Conservation (phyloP, 305 asterid genomes). For the Fraxinus paxiana region DNA sequence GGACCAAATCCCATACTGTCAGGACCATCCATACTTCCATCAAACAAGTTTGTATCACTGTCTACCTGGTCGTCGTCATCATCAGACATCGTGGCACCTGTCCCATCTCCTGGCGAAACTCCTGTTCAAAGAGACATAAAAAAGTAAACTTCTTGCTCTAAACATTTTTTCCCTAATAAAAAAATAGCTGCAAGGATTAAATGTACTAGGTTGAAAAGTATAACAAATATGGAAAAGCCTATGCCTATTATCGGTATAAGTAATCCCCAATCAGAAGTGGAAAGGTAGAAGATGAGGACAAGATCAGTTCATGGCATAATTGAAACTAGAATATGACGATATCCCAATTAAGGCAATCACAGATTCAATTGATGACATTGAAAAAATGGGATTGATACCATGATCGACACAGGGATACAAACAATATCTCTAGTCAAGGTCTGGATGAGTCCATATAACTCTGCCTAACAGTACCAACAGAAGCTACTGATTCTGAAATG, state of each 20-base stretch:
- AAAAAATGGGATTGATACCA: not conserved
- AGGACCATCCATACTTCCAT: slow-evolving; percentile 41
- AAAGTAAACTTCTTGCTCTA: slow-evolving; percentile 3
- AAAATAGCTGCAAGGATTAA: too few species aligned
- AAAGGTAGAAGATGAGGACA: too few species aligned
- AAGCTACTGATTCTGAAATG: not conserved
- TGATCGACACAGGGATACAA: not conserved
- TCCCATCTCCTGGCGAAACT: slow-evolving; percentile 61
- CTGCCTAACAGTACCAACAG: not conserved
- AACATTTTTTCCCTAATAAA: not conserved
- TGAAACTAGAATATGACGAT: too few species aligned
- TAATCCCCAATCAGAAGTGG: too few species aligned
- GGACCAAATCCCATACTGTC: slow-evolving; percentile 56
- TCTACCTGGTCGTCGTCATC: slow-evolving; percentile 55
- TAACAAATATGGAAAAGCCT: too few species aligned
- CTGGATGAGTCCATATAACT: not conserved
- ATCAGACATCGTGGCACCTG: slow-evolving; percentile 61
- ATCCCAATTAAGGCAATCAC: too few species aligned
- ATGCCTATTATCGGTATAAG: too few species aligned
- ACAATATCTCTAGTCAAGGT: not conserved
- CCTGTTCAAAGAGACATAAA: slow-evolving; percentile 30
- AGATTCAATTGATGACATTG: too few species aligned
- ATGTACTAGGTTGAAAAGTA: too few species aligned
- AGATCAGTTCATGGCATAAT: too few species aligned
- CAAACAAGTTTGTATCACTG: slow-evolving; percentile 46